Evolutionary conservation across 2,329 filamentous ascomycete genomes (phyloP), one percentile per base, ranked within the genome.

Genomic region (Neurospora crassa): DNA sequence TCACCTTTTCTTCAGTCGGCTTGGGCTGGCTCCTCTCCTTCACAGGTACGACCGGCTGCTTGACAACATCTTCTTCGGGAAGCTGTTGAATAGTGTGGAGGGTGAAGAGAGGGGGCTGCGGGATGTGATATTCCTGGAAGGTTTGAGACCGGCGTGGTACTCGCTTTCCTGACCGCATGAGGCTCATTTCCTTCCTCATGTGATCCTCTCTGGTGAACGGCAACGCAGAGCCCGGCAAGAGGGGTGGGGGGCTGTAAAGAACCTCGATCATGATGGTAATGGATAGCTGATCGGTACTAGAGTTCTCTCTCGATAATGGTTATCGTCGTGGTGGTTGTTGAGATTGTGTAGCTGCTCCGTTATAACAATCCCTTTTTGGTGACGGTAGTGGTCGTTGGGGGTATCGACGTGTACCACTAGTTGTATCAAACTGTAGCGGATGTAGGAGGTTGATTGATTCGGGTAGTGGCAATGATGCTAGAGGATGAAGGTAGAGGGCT

Each of bases 61-160:
- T 29, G 69, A 20, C 5, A 68, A 71, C 18, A 34, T 41, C 40
- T 43, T 67, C 5, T 11, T 70, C 72, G 8, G 74, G 71, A 42
- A 72, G 72, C 16, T 73, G 71, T 71, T 47, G 75, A 69, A 67
- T 71, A 14, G 70, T 72, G 72, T 72, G 72, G 53, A 76, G 67
- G 40, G 75, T 68, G 42, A 75, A 71, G 40, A 73, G 53, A n/a
- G 74, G 53, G 3, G 75, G 76, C 69, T 69, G 76, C 63, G 75
- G 78, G 67, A 78, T 78, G 69, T 81, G 80, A 69, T 83, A 83
- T 53, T 86, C 83, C 63, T 82, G 81, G 76, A 84, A 80, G 41
- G 84, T 84, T 77, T 83, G 84, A 18, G 84, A 83, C 53, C 84
- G 81, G 59, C 83, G 79, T 1, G 84, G 83, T 7, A 80, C 74